Evolutionary conservation across 768 basidiomycete genomes (phyloP).

Genomic region (Hygrocybe punicea): DNA sequence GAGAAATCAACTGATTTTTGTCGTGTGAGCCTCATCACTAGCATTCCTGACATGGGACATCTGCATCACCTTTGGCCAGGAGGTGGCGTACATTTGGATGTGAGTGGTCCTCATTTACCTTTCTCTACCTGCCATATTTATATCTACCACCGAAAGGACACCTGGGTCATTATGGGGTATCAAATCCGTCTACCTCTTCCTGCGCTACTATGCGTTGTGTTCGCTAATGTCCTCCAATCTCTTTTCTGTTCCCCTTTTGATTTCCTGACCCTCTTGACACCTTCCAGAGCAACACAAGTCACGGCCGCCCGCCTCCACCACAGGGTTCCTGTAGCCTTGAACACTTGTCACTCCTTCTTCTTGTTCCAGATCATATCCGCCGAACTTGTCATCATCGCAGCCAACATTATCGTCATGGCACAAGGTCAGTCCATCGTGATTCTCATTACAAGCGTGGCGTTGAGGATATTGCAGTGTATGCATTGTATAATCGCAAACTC

Average conservation of each 20-base stretch:
- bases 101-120: not conserved
- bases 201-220: constrained; percentile 6
- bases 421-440: not conserved
- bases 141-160: not conserved
- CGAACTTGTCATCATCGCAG: not conserved
- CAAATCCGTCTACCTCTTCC: constrained; percentile 7
- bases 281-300: not conserved
- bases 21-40: constrained; percentile 1
- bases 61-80: constrained; percentile 11
- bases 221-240: constrained; percentile 1
- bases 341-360: constrained; percentile 1
- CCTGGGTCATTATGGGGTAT: constrained; percentile 4
- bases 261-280: not conserved
- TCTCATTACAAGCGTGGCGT: not conserved
- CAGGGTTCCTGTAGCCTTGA: not conserved
- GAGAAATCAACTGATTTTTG: too few relatives aligned
- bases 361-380: constrained; percentile 1
- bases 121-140: not conserved
- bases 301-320: not conserved
- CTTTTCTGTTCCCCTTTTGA: not conserved
- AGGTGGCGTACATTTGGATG: constrained; percentile 10
- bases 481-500: constrained; percentile 3
- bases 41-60: constrained; percentile 11
- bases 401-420: constrained; percentile 1
- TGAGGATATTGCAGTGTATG: not conserved